A percentile compares a stretch with the other conserved stretches of the same genome.
phyloP scores from a whole-genome alignment of 2,329 filamentous ascomycete genomes.

The Pseudogymnoascus sp. region DNA sequence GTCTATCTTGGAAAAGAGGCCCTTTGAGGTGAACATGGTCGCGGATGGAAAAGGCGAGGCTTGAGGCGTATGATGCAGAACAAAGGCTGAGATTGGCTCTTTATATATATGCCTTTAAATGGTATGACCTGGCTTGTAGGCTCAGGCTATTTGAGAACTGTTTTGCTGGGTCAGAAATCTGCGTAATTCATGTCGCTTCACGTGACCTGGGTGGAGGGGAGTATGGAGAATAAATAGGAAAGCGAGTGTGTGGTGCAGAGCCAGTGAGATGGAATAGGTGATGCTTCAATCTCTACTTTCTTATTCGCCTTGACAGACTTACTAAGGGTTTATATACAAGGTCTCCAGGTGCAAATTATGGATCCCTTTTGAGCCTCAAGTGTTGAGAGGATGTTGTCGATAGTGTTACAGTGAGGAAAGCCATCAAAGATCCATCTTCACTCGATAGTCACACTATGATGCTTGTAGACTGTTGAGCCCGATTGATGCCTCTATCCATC shows the following conservation, averaged over 20 bases:
- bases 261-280: no score
- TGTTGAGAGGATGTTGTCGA: no score
- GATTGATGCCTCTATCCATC: background rate
- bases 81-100: background rate
- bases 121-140: background rate
- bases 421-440: background rate
- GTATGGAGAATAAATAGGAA: background rate
- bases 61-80: background rate
- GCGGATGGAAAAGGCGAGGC: background rate
- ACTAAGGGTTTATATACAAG: background rate
- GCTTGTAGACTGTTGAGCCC: background rate
- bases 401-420: background rate
- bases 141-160: background rate
- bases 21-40: slow-evolving; percentile 31
- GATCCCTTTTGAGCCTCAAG: background rate
- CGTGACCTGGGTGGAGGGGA: background rate
- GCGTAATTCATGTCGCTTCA: background rate
- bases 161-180: slow-evolving; percentile 7
- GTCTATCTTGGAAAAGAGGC: slow-evolving; percentile 27
- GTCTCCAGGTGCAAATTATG: background rate
- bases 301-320: background rate
- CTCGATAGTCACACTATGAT: background rate
- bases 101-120: background rate
- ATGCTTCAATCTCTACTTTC: background rate
- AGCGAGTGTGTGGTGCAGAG: background rate